phyloP scores from a whole-genome alignment of 1,139 yeast species.

The Kodamaea anthophila region DNA sequence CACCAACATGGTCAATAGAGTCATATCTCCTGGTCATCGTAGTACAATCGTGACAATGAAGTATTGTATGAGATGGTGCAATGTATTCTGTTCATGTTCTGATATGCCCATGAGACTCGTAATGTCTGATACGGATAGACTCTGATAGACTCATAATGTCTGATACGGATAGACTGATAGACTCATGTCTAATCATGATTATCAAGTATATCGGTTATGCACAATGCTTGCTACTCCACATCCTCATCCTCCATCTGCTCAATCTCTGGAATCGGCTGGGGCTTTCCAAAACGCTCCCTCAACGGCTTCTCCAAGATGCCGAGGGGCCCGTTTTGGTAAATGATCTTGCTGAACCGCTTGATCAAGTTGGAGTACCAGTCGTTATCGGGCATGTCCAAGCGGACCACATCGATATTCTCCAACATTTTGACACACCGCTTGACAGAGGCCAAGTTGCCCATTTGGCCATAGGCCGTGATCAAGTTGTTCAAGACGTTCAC shows the following conservation, averaged over 20 bases:
- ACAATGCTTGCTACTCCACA: conserved; percentile 25
- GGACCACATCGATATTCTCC: conserved; percentile 14
- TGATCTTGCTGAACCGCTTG: conserved; percentile 32
- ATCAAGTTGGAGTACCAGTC: conserved; percentile 34
- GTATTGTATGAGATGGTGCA: no score
- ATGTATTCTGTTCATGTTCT: no score
- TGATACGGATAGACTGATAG: no score
- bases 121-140: no score
- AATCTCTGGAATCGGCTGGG: conserved; percentile 27
- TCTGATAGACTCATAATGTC: no score
- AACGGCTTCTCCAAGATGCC: conserved; percentile 40
- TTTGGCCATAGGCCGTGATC: conserved; percentile 25
- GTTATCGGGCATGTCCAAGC: conserved; percentile 16
- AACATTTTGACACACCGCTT: conserved; percentile 25
- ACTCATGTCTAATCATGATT: no score
- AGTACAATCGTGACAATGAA: no score
- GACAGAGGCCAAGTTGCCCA: conserved; percentile 20
- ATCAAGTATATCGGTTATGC: no score
- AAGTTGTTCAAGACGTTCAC: conserved; percentile 27
- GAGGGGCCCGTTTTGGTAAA: conserved; percentile 38
- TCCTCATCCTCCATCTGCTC: conserved; percentile 44
- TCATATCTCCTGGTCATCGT: no score
- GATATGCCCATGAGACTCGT: no score
- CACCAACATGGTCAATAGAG: no score
- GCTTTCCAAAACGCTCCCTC: conserved; percentile 35